Evolutionary conservation across 2,329 filamentous ascomycete species (phyloP).

Genomic region (Fusarium sp.): DNA sequence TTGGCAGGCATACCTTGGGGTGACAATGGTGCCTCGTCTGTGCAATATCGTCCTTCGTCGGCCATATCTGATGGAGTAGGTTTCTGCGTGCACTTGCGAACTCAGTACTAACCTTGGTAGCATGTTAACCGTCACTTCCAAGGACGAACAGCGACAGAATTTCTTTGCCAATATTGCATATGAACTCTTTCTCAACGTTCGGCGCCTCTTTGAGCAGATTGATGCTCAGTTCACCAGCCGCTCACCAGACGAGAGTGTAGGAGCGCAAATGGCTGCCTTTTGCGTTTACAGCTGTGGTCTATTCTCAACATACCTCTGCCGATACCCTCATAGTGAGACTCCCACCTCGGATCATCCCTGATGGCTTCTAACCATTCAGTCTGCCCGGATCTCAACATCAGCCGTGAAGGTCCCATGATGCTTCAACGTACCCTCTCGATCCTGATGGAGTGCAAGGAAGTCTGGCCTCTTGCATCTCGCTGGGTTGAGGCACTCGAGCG

Average conservation of each 20-base stretch:
- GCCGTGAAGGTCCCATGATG: slow-evolving; percentile 58
- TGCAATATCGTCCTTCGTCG: slow-evolving; percentile 68
- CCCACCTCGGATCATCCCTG: not conserved
- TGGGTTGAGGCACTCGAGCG: slow-evolving; percentile 64
- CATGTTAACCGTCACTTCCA: slow-evolving; percentile 56
- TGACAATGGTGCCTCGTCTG: slow-evolving; percentile 66
- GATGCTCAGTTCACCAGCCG: slow-evolving; percentile 62
- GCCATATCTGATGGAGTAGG: slow-evolving; percentile 65
- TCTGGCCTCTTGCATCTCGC: slow-evolving; percentile 65
- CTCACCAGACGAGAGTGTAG: slow-evolving; percentile 60
- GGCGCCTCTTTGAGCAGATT: slow-evolving; percentile 61
- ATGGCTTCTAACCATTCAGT: slow-evolving; percentile 48
- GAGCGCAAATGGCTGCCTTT: slow-evolving; percentile 67
- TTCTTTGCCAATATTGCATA: slow-evolving; percentile 59
- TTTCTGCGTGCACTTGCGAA: not conserved
- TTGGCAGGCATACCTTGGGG: slow-evolving; percentile 63
- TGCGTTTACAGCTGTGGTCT: slow-evolving; percentile 67
- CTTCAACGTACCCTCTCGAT: slow-evolving; percentile 59
- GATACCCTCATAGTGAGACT: slow-evolving; percentile 61
- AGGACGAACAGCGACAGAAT: slow-evolving; percentile 50
- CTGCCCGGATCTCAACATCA: slow-evolving; percentile 55
- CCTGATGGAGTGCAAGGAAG: slow-evolving; percentile 60
- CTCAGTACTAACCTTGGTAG: slow-evolving; percentile 45
- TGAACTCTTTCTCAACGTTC: slow-evolving; percentile 63
- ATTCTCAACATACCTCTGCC: slow-evolving; percentile 64